phyloP scores from a whole-genome alignment of 1,284 basidiomycete species.

The Ustilago bromivora region DNA sequence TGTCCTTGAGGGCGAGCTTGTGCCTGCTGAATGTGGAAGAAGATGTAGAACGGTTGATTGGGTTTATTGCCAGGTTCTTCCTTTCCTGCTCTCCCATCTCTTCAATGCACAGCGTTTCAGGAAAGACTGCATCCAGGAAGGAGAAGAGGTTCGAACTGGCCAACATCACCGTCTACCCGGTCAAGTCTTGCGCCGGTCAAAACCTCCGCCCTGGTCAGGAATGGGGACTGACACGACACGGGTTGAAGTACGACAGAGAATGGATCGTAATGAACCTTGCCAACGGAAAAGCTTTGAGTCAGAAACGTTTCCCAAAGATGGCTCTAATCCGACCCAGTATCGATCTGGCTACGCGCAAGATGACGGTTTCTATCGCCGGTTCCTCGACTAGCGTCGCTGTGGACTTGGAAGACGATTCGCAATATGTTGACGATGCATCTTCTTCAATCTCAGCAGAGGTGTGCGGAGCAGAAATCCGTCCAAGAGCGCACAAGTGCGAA shows the following conservation, averaged over 20 bases:
- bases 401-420: conserved; percentile 25
- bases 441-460: conserved; percentile 8
- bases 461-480: conserved; percentile 31
- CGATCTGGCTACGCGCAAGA: conserved; percentile 16
- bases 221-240: conserved; percentile 49
- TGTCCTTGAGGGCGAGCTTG: conserved; percentile 49
- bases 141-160: conserved; percentile 25
- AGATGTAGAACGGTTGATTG: conserved; percentile 48
- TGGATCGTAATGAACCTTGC: conserved; percentile 54
- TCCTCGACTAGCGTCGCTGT: background rate
- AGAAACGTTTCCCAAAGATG: conserved; percentile 53
- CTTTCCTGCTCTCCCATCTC: conserved; percentile 16
- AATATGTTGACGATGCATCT: conserved; percentile 18
- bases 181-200: conserved; percentile 59
- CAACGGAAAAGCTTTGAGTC: conserved; percentile 51
- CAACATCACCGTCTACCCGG: conserved; percentile 52
- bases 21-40: conserved; percentile 49
- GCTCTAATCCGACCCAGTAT: conserved; percentile 52
- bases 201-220: conserved; percentile 17
- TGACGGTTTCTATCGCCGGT: conserved; percentile 27
- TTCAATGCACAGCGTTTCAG: too few relatives aligned
- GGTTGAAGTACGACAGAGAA: conserved; percentile 52
- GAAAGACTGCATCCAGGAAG: background rate
- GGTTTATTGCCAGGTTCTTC: conserved; percentile 50
- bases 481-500: conserved; percentile 28